Evolutionary conservation across 2,329 filamentous ascomycete genomes (phyloP).

Genomic region (Lachnellula cervina): DNA sequence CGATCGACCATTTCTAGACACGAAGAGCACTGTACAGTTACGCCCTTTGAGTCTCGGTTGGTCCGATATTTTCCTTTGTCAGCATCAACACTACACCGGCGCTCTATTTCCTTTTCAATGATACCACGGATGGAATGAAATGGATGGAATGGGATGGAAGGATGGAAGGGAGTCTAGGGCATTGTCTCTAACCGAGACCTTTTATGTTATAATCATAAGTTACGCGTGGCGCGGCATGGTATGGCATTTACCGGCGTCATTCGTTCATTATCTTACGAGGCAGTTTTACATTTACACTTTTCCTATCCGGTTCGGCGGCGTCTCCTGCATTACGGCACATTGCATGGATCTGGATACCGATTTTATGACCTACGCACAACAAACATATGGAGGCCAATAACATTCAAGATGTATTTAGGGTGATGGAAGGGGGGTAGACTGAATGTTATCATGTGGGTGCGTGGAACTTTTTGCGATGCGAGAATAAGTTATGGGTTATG

Average conservation of each 20-base stretch:
- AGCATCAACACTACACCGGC: conserved; percentile 35
- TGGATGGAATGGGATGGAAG: conserved; percentile 3
- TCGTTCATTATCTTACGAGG: not conserved
- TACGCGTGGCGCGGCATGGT: not conserved
- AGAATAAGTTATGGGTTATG: not conserved
- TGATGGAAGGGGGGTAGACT: not conserved
- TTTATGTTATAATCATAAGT: too few relatives aligned
- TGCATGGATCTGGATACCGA: not conserved
- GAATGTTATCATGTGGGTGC: not conserved
- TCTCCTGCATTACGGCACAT: not conserved
- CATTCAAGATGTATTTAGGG: not conserved
- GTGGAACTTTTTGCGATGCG: not conserved
- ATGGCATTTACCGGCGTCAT: not conserved
- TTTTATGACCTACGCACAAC: not conserved
- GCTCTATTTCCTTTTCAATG: conserved; percentile 29
- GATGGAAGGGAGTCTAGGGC: not conserved
- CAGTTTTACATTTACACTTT: not conserved
- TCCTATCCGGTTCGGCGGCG: not conserved
- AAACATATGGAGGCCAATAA: not conserved
- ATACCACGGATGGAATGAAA: conserved; percentile 12
- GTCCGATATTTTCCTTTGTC: conserved; percentile 1
- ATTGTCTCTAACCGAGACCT: too few relatives aligned
- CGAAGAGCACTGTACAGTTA: conserved; percentile 12
- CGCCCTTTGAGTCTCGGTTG: not conserved
- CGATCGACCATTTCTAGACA: conserved; percentile 17